phyloP scores from a whole-genome alignment of 2,329 filamentous ascomycete species.

The Aspergillus caelatus region DNA sequence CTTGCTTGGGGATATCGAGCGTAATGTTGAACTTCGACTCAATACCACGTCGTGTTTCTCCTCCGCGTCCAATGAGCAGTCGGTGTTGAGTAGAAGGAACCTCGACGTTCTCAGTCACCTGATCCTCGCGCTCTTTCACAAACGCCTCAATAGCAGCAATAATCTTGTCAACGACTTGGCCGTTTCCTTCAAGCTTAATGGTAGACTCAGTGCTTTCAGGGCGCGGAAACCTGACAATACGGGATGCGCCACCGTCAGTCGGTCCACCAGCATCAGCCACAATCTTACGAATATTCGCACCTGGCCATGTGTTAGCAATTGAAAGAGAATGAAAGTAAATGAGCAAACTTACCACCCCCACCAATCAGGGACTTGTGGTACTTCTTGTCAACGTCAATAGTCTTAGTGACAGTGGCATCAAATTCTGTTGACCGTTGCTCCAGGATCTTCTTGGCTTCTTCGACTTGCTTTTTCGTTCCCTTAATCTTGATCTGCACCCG shows the following conservation, averaged over 20 bases:
- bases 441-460: slow-evolving; percentile 86
- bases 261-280: slow-evolving; percentile 87
- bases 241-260: slow-evolving; percentile 80
- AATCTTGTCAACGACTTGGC: slow-evolving; percentile 85
- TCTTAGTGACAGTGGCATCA: slow-evolving; percentile 83
- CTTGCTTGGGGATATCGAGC: slow-evolving; percentile 89
- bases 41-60: slow-evolving; percentile 80
- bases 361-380: slow-evolving; percentile 87
- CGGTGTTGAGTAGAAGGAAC: slow-evolving; percentile 89
- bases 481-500: slow-evolving; percentile 87
- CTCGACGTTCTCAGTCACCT: slow-evolving; percentile 76
- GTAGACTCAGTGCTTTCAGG: slow-evolving; percentile 78
- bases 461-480: slow-evolving; percentile 88
- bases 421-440: slow-evolving; percentile 85
- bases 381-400: slow-evolving; percentile 90
- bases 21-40: slow-evolving; percentile 85
- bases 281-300: slow-evolving; percentile 82
- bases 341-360: slow-evolving; percentile 70
- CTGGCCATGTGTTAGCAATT: slow-evolving; percentile 47
- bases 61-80: slow-evolving; percentile 86
- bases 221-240: slow-evolving; percentile 93
- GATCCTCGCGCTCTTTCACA: slow-evolving; percentile 79
- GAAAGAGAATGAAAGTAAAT: slow-evolving; percentile 12
- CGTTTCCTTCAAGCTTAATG: slow-evolving; percentile 86
- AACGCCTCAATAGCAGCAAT: slow-evolving; percentile 78